A percentile compares a stretch with the other conserved stretches of the same genome.
phyloP scores from a whole-genome alignment of 2,329 filamentous ascomycete genomes.

The Penicillium sp. region DNA sequence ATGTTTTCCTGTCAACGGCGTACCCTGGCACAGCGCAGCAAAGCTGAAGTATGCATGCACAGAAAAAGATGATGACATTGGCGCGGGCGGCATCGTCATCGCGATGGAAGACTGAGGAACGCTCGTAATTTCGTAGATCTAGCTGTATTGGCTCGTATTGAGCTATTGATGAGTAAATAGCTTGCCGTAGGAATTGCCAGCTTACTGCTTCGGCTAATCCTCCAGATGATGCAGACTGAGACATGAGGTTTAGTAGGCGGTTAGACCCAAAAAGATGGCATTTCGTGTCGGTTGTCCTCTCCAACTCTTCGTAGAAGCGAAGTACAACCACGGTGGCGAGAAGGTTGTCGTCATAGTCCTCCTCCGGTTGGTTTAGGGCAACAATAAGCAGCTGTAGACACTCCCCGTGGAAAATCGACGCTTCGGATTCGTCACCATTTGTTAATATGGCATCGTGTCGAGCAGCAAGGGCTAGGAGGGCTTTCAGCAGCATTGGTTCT shows the following conservation, averaged over 20 bases:
- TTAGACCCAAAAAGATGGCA: conserved; percentile 41
- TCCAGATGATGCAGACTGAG: conserved; percentile 39
- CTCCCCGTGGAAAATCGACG: conserved; percentile 45
- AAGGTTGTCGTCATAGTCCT: conserved; percentile 47
- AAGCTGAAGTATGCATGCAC: conserved; percentile 37
- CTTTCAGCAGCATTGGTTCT: conserved; percentile 48
- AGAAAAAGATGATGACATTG: conserved; percentile 40
- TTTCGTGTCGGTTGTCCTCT: conserved; percentile 31
- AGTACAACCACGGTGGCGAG: conserved; percentile 49
- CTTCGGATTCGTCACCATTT: conserved; percentile 39
- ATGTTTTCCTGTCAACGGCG: conserved; percentile 23
- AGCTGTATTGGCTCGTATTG: conserved; percentile 37
- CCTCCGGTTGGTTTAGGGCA: conserved; percentile 42
- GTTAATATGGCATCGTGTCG: conserved; percentile 44
- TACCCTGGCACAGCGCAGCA: conserved; percentile 22
- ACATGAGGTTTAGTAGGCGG: conserved; percentile 40
- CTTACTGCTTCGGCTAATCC: conserved; percentile 42
- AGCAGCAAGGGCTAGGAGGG: conserved; percentile 47
- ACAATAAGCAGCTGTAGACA: conserved; percentile 48
- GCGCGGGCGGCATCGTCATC: conserved; percentile 39
- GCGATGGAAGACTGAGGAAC: conserved; percentile 36
- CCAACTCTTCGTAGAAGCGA: conserved; percentile 48
- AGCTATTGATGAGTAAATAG: conserved; percentile 41
- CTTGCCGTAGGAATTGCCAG: conserved; percentile 44
- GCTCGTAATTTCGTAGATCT: conserved; percentile 38